A percentile compares a stretch with the other conserved stretches of the same genome.
These are phyloP conservation scores for Coccomyxa sp. DNA, from an alignment of 139 green algal species.

Conservation along the genomic window DNA sequence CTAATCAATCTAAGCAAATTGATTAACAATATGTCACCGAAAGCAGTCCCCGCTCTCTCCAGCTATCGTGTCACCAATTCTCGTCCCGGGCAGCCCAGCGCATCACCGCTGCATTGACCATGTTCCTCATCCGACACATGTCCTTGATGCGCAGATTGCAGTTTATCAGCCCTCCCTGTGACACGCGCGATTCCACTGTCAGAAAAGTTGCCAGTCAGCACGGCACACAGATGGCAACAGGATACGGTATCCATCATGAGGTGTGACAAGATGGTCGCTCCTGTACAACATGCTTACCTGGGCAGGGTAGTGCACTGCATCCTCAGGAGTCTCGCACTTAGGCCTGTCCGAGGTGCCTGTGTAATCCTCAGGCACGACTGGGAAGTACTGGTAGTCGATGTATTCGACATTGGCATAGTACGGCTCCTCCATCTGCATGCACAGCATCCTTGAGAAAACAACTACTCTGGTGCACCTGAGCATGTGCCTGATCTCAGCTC, in stretches of 20 bases:
- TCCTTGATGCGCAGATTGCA: neutral
- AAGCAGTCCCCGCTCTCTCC: no score
- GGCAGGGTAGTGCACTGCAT: neutral
- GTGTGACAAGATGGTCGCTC: neutral
- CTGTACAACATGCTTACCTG: constrained; percentile 2
- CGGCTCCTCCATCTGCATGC: neutral
- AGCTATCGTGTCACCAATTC: neutral
- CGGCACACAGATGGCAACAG: neutral
- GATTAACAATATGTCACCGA: no score
- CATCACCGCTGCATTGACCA: neutral
- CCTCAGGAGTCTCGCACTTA: constrained; percentile 1
- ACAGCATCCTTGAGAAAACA: no score
- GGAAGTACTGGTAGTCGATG: constrained; percentile 7
- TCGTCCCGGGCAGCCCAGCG: neutral
- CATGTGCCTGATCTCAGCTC: neutral
- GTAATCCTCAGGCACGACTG: constrained; percentile 7
- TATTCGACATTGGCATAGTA: neutral
- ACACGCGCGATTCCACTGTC: no score
- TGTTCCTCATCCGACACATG: neutral
- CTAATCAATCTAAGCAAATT: no score
- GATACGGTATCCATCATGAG: neutral
- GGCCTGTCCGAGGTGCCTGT: constrained; percentile 5
- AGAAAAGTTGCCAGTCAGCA: neutral
- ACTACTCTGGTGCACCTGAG: neutral
- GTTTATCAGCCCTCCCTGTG: neutral